Evolutionary conservation across 305 asterid genomes (phyloP), one percentile per base, ranked within the genome.

Genomic region (Rubia tinctorum): DNA sequence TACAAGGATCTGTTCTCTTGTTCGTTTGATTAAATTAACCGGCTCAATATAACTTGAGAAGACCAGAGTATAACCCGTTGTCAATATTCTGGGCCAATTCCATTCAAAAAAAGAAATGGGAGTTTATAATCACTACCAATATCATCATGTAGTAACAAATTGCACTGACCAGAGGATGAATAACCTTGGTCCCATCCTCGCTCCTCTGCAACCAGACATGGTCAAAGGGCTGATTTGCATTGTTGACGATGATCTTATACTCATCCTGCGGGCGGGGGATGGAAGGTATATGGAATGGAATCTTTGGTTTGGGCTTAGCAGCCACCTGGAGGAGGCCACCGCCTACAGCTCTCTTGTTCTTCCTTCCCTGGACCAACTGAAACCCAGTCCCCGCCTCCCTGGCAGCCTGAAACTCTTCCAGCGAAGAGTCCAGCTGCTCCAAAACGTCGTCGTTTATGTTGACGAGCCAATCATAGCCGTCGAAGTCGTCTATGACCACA

Each of bases 201-300:
- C 86, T 87, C 83, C 71, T 90, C 83, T 89, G 88, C 86, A 92
- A 75, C 99, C 98, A 95, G 45, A 92, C 98, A 71, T 95, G 99
- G 66, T 92, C 94, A 70, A 89, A 86, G 2, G 96, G 96, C 88
- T 89, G 94, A 68, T 95, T 92, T 13, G 78, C 9, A 79, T 95
- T 95, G 82, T 92, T 90, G 75, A 95, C 97, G 25, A 90, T 82
- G 44, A 95, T 90, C 86, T 89, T 95, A 68, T 78, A 92, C 88
- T 80, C 92, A 5, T 95, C 99, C 45, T 95, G 99, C 4, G 98
- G 98, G 84, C 73, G 84, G 3, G 90, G 85, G 45, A 95, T 80
- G 8, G 82, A 80, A 7, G 96, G 86, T 63, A 95, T 80, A 73
- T 95, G 99, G 79, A 95, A 95, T 5, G 96, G 93, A 73, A 92